Percentiles rank a stretch among this genome's conserved stretches.
These are phyloP conservation scores for Fragaria ananassa DNA, from an alignment of 306 rosid genomes.

Conservation along the genomic window DNA sequence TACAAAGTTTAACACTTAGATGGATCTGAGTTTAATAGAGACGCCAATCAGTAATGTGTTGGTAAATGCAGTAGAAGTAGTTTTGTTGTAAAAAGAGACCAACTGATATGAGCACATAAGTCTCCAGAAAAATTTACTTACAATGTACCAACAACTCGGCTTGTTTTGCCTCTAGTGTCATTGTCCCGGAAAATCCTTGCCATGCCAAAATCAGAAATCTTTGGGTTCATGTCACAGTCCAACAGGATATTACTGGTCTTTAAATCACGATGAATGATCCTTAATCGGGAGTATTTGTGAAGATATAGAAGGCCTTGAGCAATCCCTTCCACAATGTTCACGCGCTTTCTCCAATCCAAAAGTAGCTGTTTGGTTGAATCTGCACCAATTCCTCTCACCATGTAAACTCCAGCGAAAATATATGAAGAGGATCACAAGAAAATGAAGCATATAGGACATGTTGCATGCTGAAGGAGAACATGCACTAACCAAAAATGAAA, in stretches of 20 bases:
- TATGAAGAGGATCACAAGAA: not conserved
- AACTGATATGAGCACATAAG: not conserved
- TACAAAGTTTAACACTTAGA: too few relatives aligned
- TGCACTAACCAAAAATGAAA: not conserved
- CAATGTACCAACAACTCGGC: constrained; percentile 14
- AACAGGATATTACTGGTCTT: constrained; percentile 15
- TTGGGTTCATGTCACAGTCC: constrained; percentile 12
- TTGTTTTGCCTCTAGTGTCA: constrained; percentile 16
- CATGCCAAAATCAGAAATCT: constrained; percentile 18
- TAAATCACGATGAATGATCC: constrained; percentile 20
- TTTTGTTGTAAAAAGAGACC: not conserved
- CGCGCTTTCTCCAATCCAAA: constrained; percentile 17
- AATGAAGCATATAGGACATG: not conserved
- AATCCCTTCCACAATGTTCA: constrained; percentile 17
- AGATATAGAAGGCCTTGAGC: constrained; percentile 19
- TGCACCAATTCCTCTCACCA: not conserved
- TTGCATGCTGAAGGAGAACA: not conserved
- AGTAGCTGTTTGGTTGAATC: not conserved
- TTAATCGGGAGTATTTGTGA: constrained; percentile 20
- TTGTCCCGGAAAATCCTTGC: constrained; percentile 12
- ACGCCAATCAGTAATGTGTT: not conserved
- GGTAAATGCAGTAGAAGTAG: not conserved
- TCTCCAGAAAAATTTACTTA: constrained; percentile 1
- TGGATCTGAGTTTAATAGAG: not conserved
- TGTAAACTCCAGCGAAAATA: not conserved